Evolutionary conservation across 2,329 filamentous ascomycete species (phyloP), one percentile per base, ranked within the genome.

Genomic region (Aspergillus fijiensis): DNA sequence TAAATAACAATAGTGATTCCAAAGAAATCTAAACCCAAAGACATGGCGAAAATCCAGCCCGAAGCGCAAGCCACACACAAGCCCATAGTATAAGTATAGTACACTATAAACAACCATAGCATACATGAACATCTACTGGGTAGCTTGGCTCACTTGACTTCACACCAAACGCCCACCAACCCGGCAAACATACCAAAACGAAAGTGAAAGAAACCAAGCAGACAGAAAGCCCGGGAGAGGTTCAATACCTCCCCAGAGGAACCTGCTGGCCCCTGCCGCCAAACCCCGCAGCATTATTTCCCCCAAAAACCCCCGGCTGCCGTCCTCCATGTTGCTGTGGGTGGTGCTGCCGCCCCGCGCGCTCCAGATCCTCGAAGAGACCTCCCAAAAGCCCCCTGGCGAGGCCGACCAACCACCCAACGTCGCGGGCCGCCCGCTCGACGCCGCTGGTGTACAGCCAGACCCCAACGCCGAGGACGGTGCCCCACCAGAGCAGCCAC

Each of bases 361-460:
- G 39, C 21, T 66, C 76, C 76, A 73, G 60, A 64, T 68, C 63
- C 58, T 51, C 57, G 63, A 72, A 65, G 23, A 84, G 71, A 75
- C 95, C 90, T 61, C 82, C 80, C 14, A 84, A 77, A 64, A 87
- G 88, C 60, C 85, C 85, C 64, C 86, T 85, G 16, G 88, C 72
- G 0, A 92, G 88, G 2, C 91, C 80, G 70, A 87, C 86, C 74
- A 85, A 59, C 81, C 81, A 85, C 0, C 74, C 75, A 0, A 72
- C 49, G 60, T 77, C 76, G 25, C 62, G 61, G n/a, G 66, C 60
- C 0, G 76, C 71, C 55, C 68, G 70, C 53, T 74, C 74, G 54
- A 68, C 56, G 0, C 77, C 77, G 11, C 72, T 68, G 21, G 59
- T 65, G 62, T 83, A 89, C 3, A 89, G 80, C 61, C 83, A 81